phyloP scores from a whole-genome alignment of 768 basidiomycete species.

The Boletus barrowsii region DNA sequence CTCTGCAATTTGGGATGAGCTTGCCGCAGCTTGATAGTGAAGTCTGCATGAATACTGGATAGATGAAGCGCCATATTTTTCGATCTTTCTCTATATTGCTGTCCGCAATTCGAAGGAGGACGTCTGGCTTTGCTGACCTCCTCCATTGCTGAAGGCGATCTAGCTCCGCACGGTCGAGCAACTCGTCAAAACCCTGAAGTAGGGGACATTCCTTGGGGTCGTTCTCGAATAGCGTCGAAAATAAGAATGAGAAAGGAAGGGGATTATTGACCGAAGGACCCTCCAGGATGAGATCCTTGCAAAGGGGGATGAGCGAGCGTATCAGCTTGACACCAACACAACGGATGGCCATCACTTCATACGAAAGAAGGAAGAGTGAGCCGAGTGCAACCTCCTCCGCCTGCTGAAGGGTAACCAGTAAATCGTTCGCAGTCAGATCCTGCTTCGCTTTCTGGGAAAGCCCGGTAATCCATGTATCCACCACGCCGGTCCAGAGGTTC shows the following conservation, averaged over 20 bases:
- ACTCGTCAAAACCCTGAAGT: slow-evolving; percentile 62
- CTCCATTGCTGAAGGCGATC: slow-evolving; percentile 67
- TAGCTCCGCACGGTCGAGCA: slow-evolving; percentile 59
- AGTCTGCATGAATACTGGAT: slow-evolving; percentile 59
- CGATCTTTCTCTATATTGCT: slow-evolving; percentile 66
- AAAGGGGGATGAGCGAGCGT: slow-evolving; percentile 52
- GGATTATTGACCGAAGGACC: slow-evolving; percentile 26
- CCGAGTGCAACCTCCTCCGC: slow-evolving; percentile 68
- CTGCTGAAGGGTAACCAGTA: slow-evolving; percentile 42
- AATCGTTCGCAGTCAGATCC: slow-evolving; percentile 41
- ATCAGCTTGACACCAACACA: slow-evolving; percentile 62
- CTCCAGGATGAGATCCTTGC: slow-evolving; percentile 41
- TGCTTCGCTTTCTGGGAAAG: slow-evolving; percentile 39
- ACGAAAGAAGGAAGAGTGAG: slow-evolving; percentile 69
- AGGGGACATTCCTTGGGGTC: slow-evolving; percentile 43
- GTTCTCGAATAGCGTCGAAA: slow-evolving; percentile 55
- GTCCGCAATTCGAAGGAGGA: slow-evolving; percentile 67
- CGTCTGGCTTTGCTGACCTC: slow-evolving; percentile 51
- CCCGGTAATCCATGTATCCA: slow-evolving; percentile 64
- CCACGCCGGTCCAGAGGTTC: slow-evolving; percentile 67
- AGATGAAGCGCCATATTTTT: slow-evolving; percentile 71
- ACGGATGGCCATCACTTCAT: slow-evolving; percentile 49
- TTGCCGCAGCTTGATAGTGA: slow-evolving; percentile 49
- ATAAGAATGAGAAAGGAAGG: slow-evolving; percentile 32
- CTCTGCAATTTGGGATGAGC: slow-evolving; percentile 53